Base-by-base conservation (phyloP, 2,329 filamentous ascomycete genomes). In the Fusarium newnesense region DNA sequence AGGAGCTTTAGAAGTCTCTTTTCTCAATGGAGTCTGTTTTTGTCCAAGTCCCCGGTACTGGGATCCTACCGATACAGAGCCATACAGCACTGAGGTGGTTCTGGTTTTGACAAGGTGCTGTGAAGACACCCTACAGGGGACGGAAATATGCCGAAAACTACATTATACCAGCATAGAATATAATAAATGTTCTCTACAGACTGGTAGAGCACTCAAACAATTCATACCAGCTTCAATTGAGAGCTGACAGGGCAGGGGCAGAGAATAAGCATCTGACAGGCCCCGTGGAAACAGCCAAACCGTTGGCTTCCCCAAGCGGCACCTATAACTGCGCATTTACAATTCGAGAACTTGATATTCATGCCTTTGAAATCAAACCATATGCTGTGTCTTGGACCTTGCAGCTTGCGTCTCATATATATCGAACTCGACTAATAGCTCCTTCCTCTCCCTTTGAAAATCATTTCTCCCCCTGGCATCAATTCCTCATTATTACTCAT, bases 191-290 rank as follows among this genome's bases (percentile, higher is more conserved):
- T 40, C 34, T 40, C 24, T 40, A 9, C 34, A 18, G 19, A 40
- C 9, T 30, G 9, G 4, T 21, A 28, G n/a, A 16, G 15, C 32
- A 54, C 3, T 28, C 19, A 4, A 7, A 11, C 12, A 9, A 18
- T 30, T 28, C 10, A 4, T 7, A 10, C 2, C 16, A 28, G 4
- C 0, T 28, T 21, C 2, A 37, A n/a, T n/a, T n/a, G 24, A 28
- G 34, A 36, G 26, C 30, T 58, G 24, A 36, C 40, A 36, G n/a
- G 18, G 54, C 19, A 58, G 19, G n/a, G 46, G 40, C 7, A 28
- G 19, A n/a, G 49, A 36, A 49, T 49, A 58, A 58, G 54, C 24
- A 18, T 58, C 54, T 58, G 40, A 49, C 53, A 57, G n/a, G 30
- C 24, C 19, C 19, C 24, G 1, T 19, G 49, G n/a, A n/a, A 40